Base-by-base conservation (phyloP, 305 asterid species). In the Solanum chacoense region DNA sequence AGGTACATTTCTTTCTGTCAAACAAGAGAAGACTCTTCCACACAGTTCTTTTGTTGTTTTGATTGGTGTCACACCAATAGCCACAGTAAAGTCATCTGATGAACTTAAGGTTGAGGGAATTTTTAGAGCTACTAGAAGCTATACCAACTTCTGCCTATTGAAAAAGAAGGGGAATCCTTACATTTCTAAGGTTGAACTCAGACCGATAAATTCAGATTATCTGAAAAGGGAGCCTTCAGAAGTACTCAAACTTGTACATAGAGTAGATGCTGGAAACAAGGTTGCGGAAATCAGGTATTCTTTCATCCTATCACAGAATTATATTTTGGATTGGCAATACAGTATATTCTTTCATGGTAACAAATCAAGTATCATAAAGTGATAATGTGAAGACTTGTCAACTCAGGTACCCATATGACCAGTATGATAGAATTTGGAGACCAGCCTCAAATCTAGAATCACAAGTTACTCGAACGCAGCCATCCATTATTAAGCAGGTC, bases 351-450 rank as follows among this genome's bases (percentile, higher is more conserved):
- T 55, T 85, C 34, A 59, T 34, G 45, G 22, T 65, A 85, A 65
- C 32, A 85, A 59, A 84, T 85, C 35, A 78, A 85, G 55, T 28
- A 81, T 45, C 86, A 16, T 18, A 55, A 38, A 26, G 28, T 75
- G 71, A 69, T 81, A 13, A 55, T 22, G 22, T 87, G 45, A 69
- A 65, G 80, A 74, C 31, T 88, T 89, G 88, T 35, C 78, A 86
- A 89, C 85, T 90, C 92, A 94, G 96, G 94, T 93, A 90, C 76
- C 93, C 92, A 79, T 36, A 69, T 26, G 96, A 94, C 77, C 91
- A 76, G 20, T 91, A 91, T 31, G 95, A 93, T 88, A 89, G 96
- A 31, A 91, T 94, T 80, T 94, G 96, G 96, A 91, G 91, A 88
- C 86, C 90, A 36, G 89, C 89, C 45, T 28, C 26, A 7, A 87